Evolutionary conservation across 139 green algal species (phyloP), one percentile per base, ranked within the genome.

Genomic region (Nannochloris sp.): DNA sequence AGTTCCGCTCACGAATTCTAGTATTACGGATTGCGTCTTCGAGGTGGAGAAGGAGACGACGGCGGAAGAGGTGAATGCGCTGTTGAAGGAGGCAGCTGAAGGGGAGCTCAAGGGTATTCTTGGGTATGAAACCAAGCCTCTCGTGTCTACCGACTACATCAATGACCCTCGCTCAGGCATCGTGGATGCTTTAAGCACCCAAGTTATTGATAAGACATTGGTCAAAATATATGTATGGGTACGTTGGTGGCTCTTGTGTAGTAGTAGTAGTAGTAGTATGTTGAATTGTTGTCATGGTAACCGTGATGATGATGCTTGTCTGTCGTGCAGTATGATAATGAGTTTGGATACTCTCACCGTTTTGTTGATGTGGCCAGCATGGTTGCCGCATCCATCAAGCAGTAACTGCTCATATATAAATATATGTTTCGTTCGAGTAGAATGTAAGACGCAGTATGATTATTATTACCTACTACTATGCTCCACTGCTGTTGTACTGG

Each of bases 181-280:
- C 44, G 85, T 95, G 44, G 88, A 95, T 59, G 85, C 85, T 18
- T 57, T 69, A 0, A 88, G 69, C 62, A 95, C 88, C 2, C 72
- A 90, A 74, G 85, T 92, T 10, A 87, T 92, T 25, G 82, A 92
- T 61, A 69, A 63, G 36, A 88, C 69, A 1, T 69, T 88, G 78
- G 79, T 93, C 34, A 91, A 93, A 81, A 79, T 95, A 10, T 93
- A 93, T 57, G 80, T 74, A 0, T 95, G 87, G 86, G 46, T 53
- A 53, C 46, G 46, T 53, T 53, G 61, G 40, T 19, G 4, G 16
- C 11, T 25, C 15, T 21, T 1, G 36, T 16, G 0, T 11, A 3
- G 7, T 58, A 6, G 7, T 11, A 3, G 7, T 58, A 6, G 7
- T 27, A 27, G 24, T 25, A 27, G 24, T n/a, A 3, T 21, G 44